phyloP scores from a whole-genome alignment of 257 asterid genomes.

The Solanum clarkiae region DNA sequence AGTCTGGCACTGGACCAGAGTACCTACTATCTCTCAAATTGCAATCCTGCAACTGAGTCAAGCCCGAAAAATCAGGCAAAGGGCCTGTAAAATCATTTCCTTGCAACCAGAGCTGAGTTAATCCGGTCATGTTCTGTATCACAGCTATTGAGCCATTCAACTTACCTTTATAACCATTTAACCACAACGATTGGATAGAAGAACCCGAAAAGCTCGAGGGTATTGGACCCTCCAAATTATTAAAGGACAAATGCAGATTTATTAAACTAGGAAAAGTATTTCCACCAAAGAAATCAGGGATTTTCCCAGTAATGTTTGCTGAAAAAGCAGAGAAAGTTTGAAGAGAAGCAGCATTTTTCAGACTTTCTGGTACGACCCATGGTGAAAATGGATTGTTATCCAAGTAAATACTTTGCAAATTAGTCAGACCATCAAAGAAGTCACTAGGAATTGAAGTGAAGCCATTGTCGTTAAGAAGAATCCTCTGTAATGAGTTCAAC shows the following conservation, averaged over 20 bases:
- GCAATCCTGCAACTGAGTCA: background rate
- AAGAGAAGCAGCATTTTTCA: constrained; percentile 29
- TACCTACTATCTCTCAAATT: constrained; percentile 2
- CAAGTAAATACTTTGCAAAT: constrained; percentile 34
- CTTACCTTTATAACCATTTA: background rate
- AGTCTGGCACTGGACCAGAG: background rate
- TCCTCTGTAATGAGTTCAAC: constrained; percentile 22
- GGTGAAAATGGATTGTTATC: constrained; percentile 46
- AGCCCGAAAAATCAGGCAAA: constrained; percentile 1
- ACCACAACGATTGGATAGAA: background rate
- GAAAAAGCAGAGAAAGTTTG: constrained; percentile 41
- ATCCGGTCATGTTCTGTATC: background rate
- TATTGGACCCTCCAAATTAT: constrained; percentile 50
- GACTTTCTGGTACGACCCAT: constrained; percentile 47
- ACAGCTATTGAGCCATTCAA: background rate
- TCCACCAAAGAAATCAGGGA: constrained; percentile 43
- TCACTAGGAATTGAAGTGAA: constrained; percentile 57
- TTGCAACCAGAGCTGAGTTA: background rate
- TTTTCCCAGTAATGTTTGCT: constrained; percentile 35
- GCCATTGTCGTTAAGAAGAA: constrained; percentile 34
- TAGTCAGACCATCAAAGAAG: constrained; percentile 63
- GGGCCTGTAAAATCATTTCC: constrained; percentile 1
- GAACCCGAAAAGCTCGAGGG: constrained; percentile 32
- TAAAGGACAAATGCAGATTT: constrained; percentile 30
- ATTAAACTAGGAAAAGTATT: constrained; percentile 26